Percentiles rank a stretch among this genome's conserved stretches.
These are phyloP conservation scores for Pharnaceum exiguum DNA, from an alignment of 148 eudicot species.

Conservation along the genomic window DNA sequence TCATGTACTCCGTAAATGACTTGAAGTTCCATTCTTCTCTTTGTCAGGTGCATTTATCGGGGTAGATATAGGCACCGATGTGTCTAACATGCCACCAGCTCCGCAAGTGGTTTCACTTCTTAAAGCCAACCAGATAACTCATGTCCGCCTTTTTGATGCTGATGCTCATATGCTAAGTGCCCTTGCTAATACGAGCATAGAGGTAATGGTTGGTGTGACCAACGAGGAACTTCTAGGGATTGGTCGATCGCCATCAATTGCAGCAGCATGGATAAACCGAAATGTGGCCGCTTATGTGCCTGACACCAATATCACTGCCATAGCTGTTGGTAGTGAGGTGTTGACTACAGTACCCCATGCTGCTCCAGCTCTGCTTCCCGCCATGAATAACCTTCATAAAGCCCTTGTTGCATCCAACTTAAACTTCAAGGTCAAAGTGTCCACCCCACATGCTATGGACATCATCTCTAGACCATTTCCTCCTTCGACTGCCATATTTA, in stretches of 20 bases:
- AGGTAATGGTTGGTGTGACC: constrained; percentile 77
- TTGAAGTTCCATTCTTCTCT: neutral
- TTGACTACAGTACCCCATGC: constrained; percentile 66
- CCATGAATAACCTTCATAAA: constrained; percentile 75
- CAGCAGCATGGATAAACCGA: constrained; percentile 76
- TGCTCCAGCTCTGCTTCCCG: constrained; percentile 62
- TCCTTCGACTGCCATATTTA: constrained; percentile 80
- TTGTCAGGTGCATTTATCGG: constrained; percentile 70
- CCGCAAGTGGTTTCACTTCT: constrained; percentile 52
- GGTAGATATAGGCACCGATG: constrained; percentile 59
- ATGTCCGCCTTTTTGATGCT: constrained; percentile 77
- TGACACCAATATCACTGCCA: constrained; percentile 71
- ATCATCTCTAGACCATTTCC: constrained; percentile 79
- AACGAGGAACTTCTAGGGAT: constrained; percentile 63
- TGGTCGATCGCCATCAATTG: constrained; percentile 62
- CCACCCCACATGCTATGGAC: constrained; percentile 83
- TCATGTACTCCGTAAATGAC: neutral
- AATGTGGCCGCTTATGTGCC: constrained; percentile 82
- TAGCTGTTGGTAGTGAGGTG: constrained; percentile 81
- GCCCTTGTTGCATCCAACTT: constrained; percentile 84
- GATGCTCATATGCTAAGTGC: constrained; percentile 65
- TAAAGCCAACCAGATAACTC: constrained; percentile 61
- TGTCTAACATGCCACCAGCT: constrained; percentile 61
- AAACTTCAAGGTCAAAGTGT: constrained; percentile 67
- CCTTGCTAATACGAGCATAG: constrained; percentile 72